Conservation (phyloP, 2,329 filamentous ascomycete genomes). For the Colletotrichum euphorbiae region DNA sequence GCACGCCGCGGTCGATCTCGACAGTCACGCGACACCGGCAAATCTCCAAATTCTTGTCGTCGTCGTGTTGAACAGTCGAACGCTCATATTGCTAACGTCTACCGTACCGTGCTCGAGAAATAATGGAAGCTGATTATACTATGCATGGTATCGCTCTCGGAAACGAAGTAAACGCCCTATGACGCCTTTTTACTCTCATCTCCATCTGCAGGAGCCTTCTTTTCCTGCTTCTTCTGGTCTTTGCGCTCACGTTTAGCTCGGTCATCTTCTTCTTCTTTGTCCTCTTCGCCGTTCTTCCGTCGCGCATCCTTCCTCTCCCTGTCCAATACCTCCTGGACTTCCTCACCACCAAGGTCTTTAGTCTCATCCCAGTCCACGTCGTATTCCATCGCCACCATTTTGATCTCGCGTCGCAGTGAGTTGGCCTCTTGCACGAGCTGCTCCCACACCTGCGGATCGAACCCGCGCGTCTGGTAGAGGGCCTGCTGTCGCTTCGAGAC, state of each 20-base stretch:
- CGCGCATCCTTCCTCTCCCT: slow-evolving; percentile 59
- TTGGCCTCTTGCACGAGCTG: slow-evolving; percentile 84
- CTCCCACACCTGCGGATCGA: slow-evolving; percentile 84
- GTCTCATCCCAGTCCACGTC: slow-evolving; percentile 91
- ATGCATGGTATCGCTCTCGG: slow-evolving; percentile 18
- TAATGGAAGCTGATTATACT: not conserved
- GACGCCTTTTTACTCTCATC: slow-evolving; percentile 14
- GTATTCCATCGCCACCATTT: slow-evolving; percentile 84
- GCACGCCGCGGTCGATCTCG: too few species aligned
- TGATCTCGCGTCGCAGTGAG: slow-evolving; percentile 80
- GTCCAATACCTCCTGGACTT: slow-evolving; percentile 68
- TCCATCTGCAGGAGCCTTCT: slow-evolving; percentile 43
- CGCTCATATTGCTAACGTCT: slow-evolving; percentile 7
- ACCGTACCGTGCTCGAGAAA: slow-evolving; percentile 1
- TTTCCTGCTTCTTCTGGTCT: slow-evolving; percentile 44
- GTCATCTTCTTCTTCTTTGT: slow-evolving; percentile 53
- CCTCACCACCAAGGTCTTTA: slow-evolving; percentile 76
- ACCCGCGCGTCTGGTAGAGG: slow-evolving; percentile 80
- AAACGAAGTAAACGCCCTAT: not conserved
- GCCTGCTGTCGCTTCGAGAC: slow-evolving; percentile 81
- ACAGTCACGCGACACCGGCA: not conserved
- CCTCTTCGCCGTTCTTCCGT: slow-evolving; percentile 50
- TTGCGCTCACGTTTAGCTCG: slow-evolving; percentile 50
- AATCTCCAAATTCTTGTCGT: too few species aligned
- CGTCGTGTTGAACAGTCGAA: not conserved